Evolutionary conservation across 129 eudicot species (phyloP), one percentile per base, ranked within the genome.

Genomic region (Rutidosis leptorrhynchoides): DNA sequence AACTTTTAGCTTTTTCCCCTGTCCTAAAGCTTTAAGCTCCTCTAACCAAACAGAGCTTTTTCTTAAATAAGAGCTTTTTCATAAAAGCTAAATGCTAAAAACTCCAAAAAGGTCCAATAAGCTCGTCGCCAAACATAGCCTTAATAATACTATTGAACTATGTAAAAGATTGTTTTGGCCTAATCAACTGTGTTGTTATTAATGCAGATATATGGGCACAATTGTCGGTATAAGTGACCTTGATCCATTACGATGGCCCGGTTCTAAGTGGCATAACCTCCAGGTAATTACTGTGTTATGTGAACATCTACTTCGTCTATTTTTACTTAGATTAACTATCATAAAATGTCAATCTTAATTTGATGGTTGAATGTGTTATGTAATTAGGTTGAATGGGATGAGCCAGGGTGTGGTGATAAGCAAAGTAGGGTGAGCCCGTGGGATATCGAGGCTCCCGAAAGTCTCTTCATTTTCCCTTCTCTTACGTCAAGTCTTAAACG

Each of bases 391-490:
- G 99, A 94, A 74, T 94, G 99, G 99, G 99, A 94, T 53, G 99
- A 94, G 76, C 95, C 97, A 1, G 90, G 91, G 43, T 94, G 99
- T 37, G 85, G 85, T 51, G 97, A 94, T 68, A 94, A 86, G 82
- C 96, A 80, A 74, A 89, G 74, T 42, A 61, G 99, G 79, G 99
- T 94, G 45, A 86, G 93, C 70, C 90, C 97, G 6, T 94, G 99
- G 99, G 99, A 89, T 61, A 85, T 94, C 7, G 99, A 94, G 79
- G 89, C 99, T 29, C 99, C 99, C 0, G 99, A 94, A 77, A 94
- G 97, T 67, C 90, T 89, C 46, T 94, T 94, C 85, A 85, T 94
- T 22, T 94, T 89, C 77, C 96, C 99, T 61, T 86, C 99, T 24
- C 84, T 94, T 8, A 86, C 99, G 29, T 82, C 95, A 10, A 88